Percentiles rank a stretch among this genome's conserved stretches.
Conservation (phyloP, 2,329 filamentous ascomycete genomes). For the Ascosphaera pollenicola region DNA sequence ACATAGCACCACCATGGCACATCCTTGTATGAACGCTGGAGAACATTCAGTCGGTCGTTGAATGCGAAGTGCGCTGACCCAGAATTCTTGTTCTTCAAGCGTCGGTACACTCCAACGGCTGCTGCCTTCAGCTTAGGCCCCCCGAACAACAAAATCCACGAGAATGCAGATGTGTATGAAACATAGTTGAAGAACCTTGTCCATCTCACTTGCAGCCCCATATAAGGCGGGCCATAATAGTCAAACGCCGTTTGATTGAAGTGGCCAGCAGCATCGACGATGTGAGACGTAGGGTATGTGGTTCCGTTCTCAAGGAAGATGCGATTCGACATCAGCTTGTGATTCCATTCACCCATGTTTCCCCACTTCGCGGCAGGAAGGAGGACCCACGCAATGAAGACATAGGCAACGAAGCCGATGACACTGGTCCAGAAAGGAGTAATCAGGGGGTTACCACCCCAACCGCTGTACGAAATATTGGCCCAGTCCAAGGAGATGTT, state of each 20-base stretch:
- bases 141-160: conserved; percentile 36
- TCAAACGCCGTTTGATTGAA: conserved; percentile 27
- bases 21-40: conserved; percentile 34
- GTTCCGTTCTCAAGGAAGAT: conserved; percentile 29
- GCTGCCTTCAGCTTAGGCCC: conserved; percentile 22
- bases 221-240: conserved; percentile 32
- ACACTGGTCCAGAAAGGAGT: conserved; percentile 38
- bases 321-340: conserved; percentile 35
- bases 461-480: conserved; percentile 31
- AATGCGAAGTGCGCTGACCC: conserved; percentile 31
- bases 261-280: conserved; percentile 21
- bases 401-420: conserved; percentile 33
- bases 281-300: conserved; percentile 21
- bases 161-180: conserved; percentile 33
- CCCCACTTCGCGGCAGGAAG: conserved; percentile 38
- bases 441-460: conserved; percentile 22
- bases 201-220: conserved; percentile 36
- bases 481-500: conserved; percentile 40
- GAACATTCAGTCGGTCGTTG: conserved; percentile 34
- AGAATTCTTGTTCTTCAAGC: conserved; percentile 1
- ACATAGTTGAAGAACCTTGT: conserved; percentile 39
- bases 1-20: conserved; percentile 38
- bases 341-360: conserved; percentile 28
- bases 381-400: conserved; percentile 34
- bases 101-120: conserved; percentile 10